Evolutionary conservation across 2,329 filamentous ascomycete genomes (phyloP).

Genomic region (Didymella lethalis): DNA sequence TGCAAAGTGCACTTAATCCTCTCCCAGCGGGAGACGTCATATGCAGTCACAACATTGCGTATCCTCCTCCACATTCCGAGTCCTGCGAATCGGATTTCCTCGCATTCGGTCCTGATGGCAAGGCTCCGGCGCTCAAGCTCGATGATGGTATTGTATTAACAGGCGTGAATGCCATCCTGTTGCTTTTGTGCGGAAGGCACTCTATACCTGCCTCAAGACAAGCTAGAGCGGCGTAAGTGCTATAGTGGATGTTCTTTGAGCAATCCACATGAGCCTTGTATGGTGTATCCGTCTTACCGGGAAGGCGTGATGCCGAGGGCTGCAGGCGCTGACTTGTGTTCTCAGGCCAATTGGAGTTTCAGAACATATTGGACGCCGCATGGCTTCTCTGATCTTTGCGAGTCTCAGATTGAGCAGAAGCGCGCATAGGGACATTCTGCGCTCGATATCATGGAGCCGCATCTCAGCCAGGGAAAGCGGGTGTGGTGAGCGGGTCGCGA

Average conservation of each 20-base stretch:
- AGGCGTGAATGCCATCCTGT: not conserved
- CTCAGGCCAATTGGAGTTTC: not conserved
- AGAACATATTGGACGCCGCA: not conserved
- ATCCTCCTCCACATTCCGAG: not conserved
- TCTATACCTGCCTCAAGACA: not conserved
- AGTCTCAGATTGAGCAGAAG: not conserved
- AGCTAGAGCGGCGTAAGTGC: not conserved
- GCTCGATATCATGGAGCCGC: not conserved
- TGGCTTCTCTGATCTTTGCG: not conserved
- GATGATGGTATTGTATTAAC: not conserved
- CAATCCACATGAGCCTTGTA: not conserved
- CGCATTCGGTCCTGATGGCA: not conserved
- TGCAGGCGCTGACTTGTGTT: not conserved
- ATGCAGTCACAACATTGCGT: not conserved
- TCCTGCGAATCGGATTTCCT: not conserved
- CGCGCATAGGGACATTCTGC: not conserved
- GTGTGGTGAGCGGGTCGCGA: not conserved
- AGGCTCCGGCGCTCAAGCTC: not conserved
- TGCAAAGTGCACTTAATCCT: not conserved
- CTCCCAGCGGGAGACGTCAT: not conserved
- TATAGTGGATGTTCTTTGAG: not conserved
- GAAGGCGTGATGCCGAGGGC: not conserved
- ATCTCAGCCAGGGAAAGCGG: not conserved
- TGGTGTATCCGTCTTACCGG: not conserved
- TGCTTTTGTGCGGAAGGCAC: not conserved